Base-by-base conservation (phyloP, 768 basidiomycete genomes). In the Xerocomellus amylosporus region DNA sequence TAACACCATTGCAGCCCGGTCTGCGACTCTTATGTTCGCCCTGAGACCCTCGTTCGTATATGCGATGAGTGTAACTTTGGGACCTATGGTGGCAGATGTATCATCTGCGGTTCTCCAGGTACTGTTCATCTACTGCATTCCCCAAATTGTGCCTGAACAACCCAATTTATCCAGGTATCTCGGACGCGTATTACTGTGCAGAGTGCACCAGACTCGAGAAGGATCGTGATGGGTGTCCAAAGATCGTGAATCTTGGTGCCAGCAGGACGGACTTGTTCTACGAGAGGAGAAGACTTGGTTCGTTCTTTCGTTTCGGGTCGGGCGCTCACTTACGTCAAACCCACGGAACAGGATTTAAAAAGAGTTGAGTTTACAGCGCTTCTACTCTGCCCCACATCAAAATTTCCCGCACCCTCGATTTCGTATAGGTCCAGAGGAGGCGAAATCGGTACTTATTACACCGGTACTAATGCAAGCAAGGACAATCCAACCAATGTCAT, bases 31-130 rank as follows among this genome's bases (percentile, higher is more conserved):
- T 98, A 98, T 75, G 97, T 99, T 58, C 85, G 97, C 64, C 97
- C 97, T 64, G 95, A 96, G 75, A 98, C 96, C 22, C 81, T 98
- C 60, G 97, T 98, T 54, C 85, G 96, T 58, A 98, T 98, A 62
- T 99, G 97, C 72, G 97, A 99, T 70, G 97, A 99, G 77, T 99
- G 97, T 74, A 98, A 98, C 73, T 99, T 98, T 75, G 92, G 94
- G 62, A 96, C 93, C 42, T 97, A 97, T 69, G 94, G 97, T 22
- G 96, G 96, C 46, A 81, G 94, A 59, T 99, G 97, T 70, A 98
- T 98, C 73, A 97, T 98, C 58, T 99, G 97, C 63, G 93, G 94
- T 46, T 86, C 93, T 41, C 93, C 92, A 64, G 96, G 95, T 97
- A 63, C 58, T 81, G 62, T 36, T 4, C 39, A 54, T 44, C 9